These are phyloP conservation scores for Colletotrichum sp. DNA, from an alignment of 2,329 filamentous ascomycete species.

Conservation along the genomic window DNA sequence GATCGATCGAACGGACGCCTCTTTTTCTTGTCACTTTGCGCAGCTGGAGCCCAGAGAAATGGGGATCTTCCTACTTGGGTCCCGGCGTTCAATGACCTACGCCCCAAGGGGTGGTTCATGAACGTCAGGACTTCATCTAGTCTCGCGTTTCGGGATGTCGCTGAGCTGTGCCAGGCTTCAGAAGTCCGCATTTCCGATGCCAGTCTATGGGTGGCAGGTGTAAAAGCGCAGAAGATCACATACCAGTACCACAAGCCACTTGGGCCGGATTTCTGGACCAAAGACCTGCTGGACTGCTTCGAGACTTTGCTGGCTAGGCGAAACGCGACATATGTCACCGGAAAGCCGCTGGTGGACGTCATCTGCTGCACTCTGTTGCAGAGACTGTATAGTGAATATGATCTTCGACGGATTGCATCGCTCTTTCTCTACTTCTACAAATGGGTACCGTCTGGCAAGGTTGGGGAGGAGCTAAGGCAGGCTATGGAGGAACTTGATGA, in stretches of 20 bases:
- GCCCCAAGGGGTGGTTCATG: not conserved
- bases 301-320: not conserved
- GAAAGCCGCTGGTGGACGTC: not conserved
- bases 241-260: not conserved
- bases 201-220: not conserved
- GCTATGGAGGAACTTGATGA: not conserved
- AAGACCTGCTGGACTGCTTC: not conserved
- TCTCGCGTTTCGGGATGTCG: not conserved
- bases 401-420: not conserved
- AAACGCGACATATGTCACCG: not conserved
- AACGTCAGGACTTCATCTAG: not conserved
- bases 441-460: not conserved
- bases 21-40: not conserved
- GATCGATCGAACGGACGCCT: not conserved
- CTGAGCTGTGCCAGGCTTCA: not conserved
- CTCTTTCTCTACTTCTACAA: not conserved
- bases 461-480: not conserved
- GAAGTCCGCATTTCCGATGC: not conserved
- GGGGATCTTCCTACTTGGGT: not conserved
- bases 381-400: not conserved
- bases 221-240: not conserved
- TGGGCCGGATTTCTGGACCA: not conserved
- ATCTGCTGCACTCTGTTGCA: not conserved
- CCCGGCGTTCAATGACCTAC: not conserved
- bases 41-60: not conserved